Base-by-base conservation (phyloP, 2,329 filamentous ascomycete genomes). In the Colletotrichum chlorophyti region DNA sequence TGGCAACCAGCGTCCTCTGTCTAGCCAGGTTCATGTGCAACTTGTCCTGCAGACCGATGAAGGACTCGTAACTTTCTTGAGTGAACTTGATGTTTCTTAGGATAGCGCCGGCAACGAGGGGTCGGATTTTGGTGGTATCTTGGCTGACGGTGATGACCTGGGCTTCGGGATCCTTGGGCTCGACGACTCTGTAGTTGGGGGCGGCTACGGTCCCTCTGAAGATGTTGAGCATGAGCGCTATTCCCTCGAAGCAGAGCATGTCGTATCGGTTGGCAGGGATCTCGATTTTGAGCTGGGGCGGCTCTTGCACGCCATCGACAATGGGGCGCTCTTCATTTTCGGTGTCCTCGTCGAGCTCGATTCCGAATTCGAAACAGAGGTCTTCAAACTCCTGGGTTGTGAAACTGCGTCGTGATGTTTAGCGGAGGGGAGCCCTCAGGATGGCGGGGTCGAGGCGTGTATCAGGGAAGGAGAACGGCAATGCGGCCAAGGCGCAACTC, bases 21-120 rank as follows among this genome's bases (percentile, higher is more conserved):
- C 95, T 87, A 45, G 95, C 96, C 65, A 99, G 80, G 72, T 99
- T 99, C 73, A 94, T 90, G 79, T 99, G 95, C 43, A 99, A 85
- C 80, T 99, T 99, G 79, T 99, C 96, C 79, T 99, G 95, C 43
- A 99, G 84, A 54, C 89, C 86, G 72, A 99, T 99, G 90, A 99
- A 99, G 70, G 93, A 97, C 67, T 96, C 91, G 75, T 99, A 99
- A 65, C 90, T 85, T 65, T 89, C 91, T 79, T 95, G 84, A 66
- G 91, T 93, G 82, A 99, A 98, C 69, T 88, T 92, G 80, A 99
- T 84, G 72, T 93, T 91, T 65, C 95, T 88, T 63, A 99, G 80
- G 64, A 99, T 91, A 43, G 94, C 93, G 61, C 90, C 93, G 14
- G 94, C 91, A 64, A 97, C 90, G 65, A 95, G 91, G 35, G 93